phyloP scores from a whole-genome alignment of 176 grass and related monocot species.

The Raddia distichophylla region DNA sequence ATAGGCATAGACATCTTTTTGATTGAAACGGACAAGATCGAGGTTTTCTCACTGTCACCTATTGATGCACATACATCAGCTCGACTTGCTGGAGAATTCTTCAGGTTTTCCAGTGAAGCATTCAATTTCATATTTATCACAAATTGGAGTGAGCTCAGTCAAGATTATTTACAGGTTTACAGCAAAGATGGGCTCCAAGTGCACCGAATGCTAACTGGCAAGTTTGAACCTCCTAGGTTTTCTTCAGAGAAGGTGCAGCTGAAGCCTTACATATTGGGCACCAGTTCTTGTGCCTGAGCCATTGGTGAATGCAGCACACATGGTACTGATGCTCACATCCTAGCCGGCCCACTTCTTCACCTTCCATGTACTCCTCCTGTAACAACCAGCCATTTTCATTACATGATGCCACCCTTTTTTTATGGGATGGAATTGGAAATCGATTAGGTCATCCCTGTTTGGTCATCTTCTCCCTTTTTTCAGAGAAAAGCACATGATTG shows the following conservation, averaged over 20 bases:
- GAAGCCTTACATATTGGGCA: constrained; percentile 74
- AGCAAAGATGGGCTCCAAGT: not conserved
- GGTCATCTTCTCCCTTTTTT: not conserved
- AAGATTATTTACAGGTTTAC: constrained; percentile 26
- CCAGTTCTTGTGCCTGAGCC: constrained; percentile 76
- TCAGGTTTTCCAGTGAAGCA: not conserved
- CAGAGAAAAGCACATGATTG: not conserved
- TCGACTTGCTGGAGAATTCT: not conserved
- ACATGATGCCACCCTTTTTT: not conserved
- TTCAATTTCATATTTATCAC: not conserved
- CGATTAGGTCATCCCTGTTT: not conserved
- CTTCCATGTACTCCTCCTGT: constrained; percentile 66
- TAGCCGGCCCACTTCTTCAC: constrained; percentile 57
- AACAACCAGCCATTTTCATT: constrained; percentile 1
- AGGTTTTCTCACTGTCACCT: not conserved
- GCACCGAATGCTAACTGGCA: constrained; percentile 2
- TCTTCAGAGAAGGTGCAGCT: constrained; percentile 27
- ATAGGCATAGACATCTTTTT: too few relatives aligned
- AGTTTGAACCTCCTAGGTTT: constrained; percentile 3
- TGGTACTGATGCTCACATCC: constrained; percentile 73
- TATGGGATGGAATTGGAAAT: not conserved
- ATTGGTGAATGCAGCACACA: constrained; percentile 60
- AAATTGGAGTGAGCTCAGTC: not conserved
- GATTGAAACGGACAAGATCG: too few relatives aligned
- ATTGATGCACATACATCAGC: not conserved